A percentile compares a stretch with the other conserved stretches of the same genome.
Conservation (phyloP, 805 yeast genomes). For the Myxozyma sirexii region DNA sequence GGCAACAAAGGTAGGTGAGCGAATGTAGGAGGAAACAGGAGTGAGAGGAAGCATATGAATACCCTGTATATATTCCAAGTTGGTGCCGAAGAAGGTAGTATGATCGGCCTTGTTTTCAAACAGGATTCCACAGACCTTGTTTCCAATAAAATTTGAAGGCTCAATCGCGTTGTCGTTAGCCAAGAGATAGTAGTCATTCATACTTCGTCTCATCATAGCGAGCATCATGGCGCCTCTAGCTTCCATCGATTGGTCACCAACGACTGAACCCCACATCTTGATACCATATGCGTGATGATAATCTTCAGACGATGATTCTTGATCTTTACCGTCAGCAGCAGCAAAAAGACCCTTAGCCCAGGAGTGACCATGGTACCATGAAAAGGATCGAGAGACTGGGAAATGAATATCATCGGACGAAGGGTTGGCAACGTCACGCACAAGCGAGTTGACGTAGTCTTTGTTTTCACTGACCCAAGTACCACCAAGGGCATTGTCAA, state of each 20-base stretch:
- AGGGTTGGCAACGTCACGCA: slow-evolving; percentile 73
- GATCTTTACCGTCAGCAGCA: slow-evolving; percentile 69
- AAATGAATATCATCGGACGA: slow-evolving; percentile 54
- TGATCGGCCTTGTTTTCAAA: slow-evolving; percentile 75
- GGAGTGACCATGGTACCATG: slow-evolving; percentile 75
- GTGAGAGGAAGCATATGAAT: slow-evolving; percentile 78
- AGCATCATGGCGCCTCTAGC: slow-evolving; percentile 61
- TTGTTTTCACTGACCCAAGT: slow-evolving; percentile 53
- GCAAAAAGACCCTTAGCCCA: slow-evolving; percentile 64
- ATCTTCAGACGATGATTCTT: slow-evolving; percentile 73
- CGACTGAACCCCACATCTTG: slow-evolving; percentile 67
- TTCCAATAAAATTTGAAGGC: slow-evolving; percentile 55
- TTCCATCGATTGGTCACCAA: slow-evolving; percentile 56
- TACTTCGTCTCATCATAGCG: slow-evolving; percentile 55
- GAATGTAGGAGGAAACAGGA: slow-evolving; percentile 59
- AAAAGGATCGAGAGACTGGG: slow-evolving; percentile 68
- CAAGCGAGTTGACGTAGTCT: slow-evolving; percentile 61
- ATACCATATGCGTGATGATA: slow-evolving; percentile 68
- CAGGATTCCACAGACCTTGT: slow-evolving; percentile 67
- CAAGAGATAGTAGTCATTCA: slow-evolving; percentile 60
- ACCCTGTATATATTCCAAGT: slow-evolving; percentile 69
- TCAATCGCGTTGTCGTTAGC: slow-evolving; percentile 51
- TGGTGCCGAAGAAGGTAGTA: slow-evolving; percentile 69
- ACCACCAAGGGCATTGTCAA: slow-evolving; percentile 58
- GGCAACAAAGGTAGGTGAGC: slow-evolving; percentile 53